A percentile compares a stretch with the other conserved stretches of the same genome.
Conservation (phyloP, 2,329 filamentous ascomycete species). For the Epichloe sibirici region DNA sequence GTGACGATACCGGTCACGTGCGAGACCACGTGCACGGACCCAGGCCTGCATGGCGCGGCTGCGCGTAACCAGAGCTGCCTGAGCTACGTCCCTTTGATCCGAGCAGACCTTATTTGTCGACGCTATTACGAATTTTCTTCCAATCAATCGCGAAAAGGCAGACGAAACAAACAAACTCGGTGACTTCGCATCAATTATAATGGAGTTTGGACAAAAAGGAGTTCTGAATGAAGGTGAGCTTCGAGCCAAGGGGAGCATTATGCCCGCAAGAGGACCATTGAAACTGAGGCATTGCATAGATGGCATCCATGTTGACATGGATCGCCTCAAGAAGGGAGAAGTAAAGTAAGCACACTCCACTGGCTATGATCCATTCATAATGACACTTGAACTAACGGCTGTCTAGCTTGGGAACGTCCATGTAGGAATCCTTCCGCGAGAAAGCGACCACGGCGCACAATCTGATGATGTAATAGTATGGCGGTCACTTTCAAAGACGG, state of each 20-base stretch:
- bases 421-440: slow-evolving; percentile 43
- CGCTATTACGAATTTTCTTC: slow-evolving; percentile 11
- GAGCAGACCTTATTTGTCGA: slow-evolving; percentile 11
- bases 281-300: slow-evolving; percentile 41
- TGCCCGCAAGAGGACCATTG: background rate
- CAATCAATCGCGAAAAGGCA: background rate
- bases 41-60: slow-evolving; percentile 17
- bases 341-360: slow-evolving; percentile 62
- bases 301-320: slow-evolving; percentile 99
- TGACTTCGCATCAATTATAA: slow-evolving; percentile 16
- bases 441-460: slow-evolving; percentile 13
- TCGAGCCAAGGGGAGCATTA: background rate
- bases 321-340: slow-evolving; percentile 95
- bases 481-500: slow-evolving; percentile 98
- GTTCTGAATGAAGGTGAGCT: slow-evolving; percentile 49
- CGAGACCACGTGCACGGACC: slow-evolving; percentile 5
- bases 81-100: slow-evolving; percentile 22
- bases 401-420: slow-evolving; percentile 82
- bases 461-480: slow-evolving; percentile 52
- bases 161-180: no score
- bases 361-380: background rate
- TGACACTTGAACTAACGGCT: slow-evolving; percentile 18
- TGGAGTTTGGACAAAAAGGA: slow-evolving; percentile 54
- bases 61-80: slow-evolving; percentile 36
- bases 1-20: slow-evolving; percentile 12